These are phyloP conservation scores for Fusarium sp. DNA, from an alignment of 2,329 filamentous ascomycete genomes.

Conservation along the genomic window DNA sequence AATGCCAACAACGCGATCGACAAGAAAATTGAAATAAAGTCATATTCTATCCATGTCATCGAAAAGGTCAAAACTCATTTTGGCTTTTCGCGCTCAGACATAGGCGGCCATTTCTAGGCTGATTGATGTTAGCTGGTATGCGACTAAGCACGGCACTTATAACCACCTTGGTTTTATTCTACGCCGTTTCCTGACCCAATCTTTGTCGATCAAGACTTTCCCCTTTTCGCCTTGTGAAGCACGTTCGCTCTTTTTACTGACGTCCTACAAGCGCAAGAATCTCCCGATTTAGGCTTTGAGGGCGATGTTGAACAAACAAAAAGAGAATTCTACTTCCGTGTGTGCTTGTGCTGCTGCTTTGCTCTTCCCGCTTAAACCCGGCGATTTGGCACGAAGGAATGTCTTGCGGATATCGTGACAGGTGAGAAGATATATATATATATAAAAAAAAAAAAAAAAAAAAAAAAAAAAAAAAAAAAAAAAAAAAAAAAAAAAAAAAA, in stretches of 20 bases:
- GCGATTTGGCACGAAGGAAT: constrained; percentile 39
- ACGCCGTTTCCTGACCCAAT: not conserved
- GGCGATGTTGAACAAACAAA: constrained; percentile 22
- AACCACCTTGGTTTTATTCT: not conserved
- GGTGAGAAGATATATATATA: constrained; percentile 17
- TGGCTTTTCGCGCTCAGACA: not conserved
- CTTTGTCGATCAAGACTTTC: not conserved
- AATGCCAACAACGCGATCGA: too few species aligned
- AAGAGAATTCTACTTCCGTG: not conserved
- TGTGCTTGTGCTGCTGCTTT: not conserved
- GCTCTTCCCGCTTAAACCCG: not conserved
- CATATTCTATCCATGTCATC: not conserved
- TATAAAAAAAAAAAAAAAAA: too few species aligned
- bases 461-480: too few species aligned
- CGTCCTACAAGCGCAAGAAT: constrained; percentile 44
- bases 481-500: too few species aligned
- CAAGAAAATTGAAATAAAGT: too few species aligned
- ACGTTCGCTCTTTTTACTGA: not conserved
- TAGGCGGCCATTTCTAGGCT: not conserved
- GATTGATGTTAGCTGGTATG: constrained; percentile 8
- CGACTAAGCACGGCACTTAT: constrained; percentile 10
- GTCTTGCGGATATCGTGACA: constrained; percentile 45
- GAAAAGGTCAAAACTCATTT: not conserved
- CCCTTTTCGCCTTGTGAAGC: constrained; percentile 1
- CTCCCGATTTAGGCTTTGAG: constrained; percentile 40